These are phyloP conservation scores for Leucocoprinus sp. DNA, from an alignment of 768 basidiomycete species.

Conservation along the genomic window DNA sequence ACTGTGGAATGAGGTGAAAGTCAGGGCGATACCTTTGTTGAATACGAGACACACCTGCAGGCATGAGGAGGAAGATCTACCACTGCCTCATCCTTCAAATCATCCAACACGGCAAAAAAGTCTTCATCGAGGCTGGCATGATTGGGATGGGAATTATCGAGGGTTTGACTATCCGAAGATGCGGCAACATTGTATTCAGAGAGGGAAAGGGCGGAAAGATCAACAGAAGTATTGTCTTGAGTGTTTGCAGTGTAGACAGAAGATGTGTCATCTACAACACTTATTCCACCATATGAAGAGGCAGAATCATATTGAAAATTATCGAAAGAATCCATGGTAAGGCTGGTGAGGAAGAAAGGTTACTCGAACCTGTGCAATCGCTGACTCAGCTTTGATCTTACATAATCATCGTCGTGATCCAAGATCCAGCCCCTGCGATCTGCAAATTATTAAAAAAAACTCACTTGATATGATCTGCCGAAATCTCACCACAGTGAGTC, in stretches of 20 bases:
- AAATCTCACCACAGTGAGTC: too few relatives aligned
- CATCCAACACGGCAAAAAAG: constrained; percentile 84
- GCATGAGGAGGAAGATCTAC: constrained; percentile 87
- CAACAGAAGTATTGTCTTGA: constrained; percentile 48
- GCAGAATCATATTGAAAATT: constrained; percentile 82
- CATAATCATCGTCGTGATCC: too few relatives aligned
- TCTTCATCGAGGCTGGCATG: constrained; percentile 59
- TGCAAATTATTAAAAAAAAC: too few relatives aligned
- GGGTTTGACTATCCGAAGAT: constrained; percentile 17
- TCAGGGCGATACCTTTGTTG: constrained; percentile 10
- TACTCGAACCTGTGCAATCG: too few relatives aligned
- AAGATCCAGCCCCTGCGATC: too few relatives aligned
- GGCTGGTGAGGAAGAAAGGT: constrained; percentile 6
- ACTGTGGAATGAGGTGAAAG: constrained; percentile 31
- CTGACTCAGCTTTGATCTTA: constrained; percentile 18
- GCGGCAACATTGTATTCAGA: constrained; percentile 47
- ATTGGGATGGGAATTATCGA: constrained; percentile 3
- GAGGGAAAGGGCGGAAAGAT: constrained; percentile 61
- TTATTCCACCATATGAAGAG: constrained; percentile 70
- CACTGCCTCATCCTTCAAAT: constrained; percentile 72
- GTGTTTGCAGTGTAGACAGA: constrained; percentile 76
- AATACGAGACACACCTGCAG: constrained; percentile 64
- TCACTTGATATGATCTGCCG: too few relatives aligned
- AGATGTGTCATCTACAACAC: constrained; percentile 71
- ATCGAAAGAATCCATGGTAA: constrained; percentile 71